Conservation (phyloP, 129 eudicot species). For the Gnaphalium uliginosum region DNA sequence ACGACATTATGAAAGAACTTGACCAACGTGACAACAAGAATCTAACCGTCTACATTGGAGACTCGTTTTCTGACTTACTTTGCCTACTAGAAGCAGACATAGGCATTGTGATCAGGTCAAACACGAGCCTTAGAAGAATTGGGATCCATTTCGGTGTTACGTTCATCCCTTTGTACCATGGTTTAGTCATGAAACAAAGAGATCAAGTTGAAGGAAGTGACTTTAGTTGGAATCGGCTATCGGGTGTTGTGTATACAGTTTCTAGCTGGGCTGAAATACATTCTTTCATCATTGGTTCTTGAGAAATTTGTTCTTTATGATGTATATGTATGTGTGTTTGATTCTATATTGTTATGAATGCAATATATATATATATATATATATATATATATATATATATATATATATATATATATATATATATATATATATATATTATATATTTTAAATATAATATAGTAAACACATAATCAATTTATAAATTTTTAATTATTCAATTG, state of each 20-base stretch:
- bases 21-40: conserved; percentile 37
- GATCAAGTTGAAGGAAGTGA: conserved; percentile 39
- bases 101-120: conserved; percentile 77
- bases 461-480: no score
- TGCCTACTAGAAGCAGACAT: conserved; percentile 83
- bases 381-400: no score
- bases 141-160: conserved; percentile 81
- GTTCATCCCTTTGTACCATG: conserved; percentile 61
- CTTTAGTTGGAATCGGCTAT: conserved; percentile 51
- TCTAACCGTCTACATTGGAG: conserved; percentile 69
- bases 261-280: conserved; percentile 83
- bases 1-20: conserved; percentile 32
- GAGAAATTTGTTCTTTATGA: neutral
- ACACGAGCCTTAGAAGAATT: conserved; percentile 61
- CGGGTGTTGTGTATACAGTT: conserved; percentile 68
- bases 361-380: no score
- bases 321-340: neutral
- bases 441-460: no score
- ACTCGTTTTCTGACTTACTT: conserved; percentile 85
- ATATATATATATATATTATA: no score
- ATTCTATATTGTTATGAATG: no score
- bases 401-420: no score
- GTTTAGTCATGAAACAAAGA: conserved; percentile 67
- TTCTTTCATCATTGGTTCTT: conserved; percentile 60
- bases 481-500: no score